A percentile compares a stretch with the other conserved stretches of the same genome.
These are phyloP conservation scores for Perkinsus marinus DNA, from an alignment of 169 alveolate species.

Conservation along the genomic window DNA sequence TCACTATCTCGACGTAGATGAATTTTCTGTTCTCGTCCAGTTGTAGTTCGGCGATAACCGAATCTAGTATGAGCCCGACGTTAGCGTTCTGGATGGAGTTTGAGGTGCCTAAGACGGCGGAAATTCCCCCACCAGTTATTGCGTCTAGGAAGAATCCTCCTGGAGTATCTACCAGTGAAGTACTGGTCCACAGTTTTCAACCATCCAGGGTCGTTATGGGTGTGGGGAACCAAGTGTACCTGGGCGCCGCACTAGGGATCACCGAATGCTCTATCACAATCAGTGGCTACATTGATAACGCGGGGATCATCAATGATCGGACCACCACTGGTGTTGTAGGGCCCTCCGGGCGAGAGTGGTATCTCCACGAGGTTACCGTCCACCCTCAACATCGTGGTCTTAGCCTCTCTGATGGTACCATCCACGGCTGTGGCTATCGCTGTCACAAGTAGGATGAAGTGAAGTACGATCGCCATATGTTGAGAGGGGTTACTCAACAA, in stretches of 20 bases:
- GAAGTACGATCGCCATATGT: no score
- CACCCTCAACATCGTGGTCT: neutral
- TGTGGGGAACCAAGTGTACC: conserved; percentile 47
- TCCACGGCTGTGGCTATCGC: no score
- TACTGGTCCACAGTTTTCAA: conserved; percentile 50
- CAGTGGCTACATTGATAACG: neutral
- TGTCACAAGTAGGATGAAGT: no score
- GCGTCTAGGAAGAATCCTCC: no score
- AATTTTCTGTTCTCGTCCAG: conserved; percentile 44
- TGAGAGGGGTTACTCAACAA: no score
- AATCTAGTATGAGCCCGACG: conserved; percentile 33
- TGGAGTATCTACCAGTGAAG: conserved; percentile 39
- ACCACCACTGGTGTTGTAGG: neutral
- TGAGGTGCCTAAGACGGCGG: neutral
- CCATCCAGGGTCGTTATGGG: conserved; percentile 77
- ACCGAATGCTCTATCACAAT: neutral
- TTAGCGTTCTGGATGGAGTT: neutral
- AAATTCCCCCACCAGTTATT: no score
- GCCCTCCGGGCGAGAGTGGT: neutral
- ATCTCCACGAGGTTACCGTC: neutral
- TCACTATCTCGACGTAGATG: conserved; percentile 45
- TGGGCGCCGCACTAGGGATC: neutral
- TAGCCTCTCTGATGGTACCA: no score
- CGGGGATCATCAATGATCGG: neutral
- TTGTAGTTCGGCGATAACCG: conserved; percentile 25